These are phyloP conservation scores for Melampsora larici-populina DNA, from an alignment of 1,284 basidiomycete species.

Conservation along the genomic window DNA sequence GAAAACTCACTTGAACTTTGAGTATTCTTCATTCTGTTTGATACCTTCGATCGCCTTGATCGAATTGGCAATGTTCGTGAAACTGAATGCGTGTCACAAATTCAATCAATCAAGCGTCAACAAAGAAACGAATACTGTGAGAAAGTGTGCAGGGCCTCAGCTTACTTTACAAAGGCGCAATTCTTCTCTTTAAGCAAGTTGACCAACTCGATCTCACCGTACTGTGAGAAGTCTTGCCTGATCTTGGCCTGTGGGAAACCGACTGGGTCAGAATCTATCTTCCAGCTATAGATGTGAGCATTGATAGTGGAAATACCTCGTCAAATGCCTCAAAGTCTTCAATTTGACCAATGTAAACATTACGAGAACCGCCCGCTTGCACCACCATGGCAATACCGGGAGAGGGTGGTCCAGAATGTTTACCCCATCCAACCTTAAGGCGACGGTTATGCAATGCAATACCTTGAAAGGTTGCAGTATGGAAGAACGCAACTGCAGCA, in stretches of 20 bases:
- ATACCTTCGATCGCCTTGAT: conserved; percentile 92
- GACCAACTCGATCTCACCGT: conserved; percentile 66
- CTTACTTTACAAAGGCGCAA: conserved; percentile 85
- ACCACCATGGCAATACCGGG: conserved; percentile 79
- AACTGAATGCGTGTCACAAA: conserved; percentile 18
- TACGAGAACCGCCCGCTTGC: conserved; percentile 82
- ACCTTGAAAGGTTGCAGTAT: conserved; percentile 79
- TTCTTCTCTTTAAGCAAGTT: conserved; percentile 95
- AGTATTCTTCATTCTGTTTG: conserved; percentile 60
- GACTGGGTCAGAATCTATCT: background rate
- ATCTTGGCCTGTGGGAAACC: conserved; percentile 59
- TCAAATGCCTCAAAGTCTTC: conserved; percentile 26
- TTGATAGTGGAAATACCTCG: conserved; percentile 4
- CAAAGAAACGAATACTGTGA: conserved; percentile 50
- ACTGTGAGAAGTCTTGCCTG: conserved; percentile 44
- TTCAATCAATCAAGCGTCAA: background rate
- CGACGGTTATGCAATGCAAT: conserved; percentile 83
- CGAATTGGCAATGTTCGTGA: conserved; percentile 79
- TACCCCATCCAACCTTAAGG: conserved; percentile 88
- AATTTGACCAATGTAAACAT: conserved; percentile 76
- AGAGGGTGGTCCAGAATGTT: conserved; percentile 63
- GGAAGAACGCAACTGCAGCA: conserved; percentile 84
- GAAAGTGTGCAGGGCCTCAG: background rate
- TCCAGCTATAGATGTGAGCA: background rate
- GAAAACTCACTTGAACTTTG: conserved; percentile 47